Base-by-base conservation (phyloP, 139 green algal species). In the Trebouxia sp. region DNA sequence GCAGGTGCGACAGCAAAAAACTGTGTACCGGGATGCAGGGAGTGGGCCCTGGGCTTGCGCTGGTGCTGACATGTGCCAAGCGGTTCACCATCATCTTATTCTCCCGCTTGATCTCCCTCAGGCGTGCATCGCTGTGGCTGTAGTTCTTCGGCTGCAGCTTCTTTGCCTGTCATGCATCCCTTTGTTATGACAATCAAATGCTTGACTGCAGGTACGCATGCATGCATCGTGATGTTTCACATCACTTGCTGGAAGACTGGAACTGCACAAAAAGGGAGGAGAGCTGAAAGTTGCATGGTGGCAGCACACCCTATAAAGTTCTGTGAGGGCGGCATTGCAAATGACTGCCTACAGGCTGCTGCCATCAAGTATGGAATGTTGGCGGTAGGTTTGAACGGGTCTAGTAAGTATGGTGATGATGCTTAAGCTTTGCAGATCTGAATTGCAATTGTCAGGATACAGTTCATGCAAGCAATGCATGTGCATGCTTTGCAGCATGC, bases 81-180 rank as follows among this genome's bases (percentile, higher is more conserved):
- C 69, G 42, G 69, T 77, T 15, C 42, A 56, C 41, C 38, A 77
- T 39, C 69, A 77, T 77, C 26, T 56, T 14, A 24, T 77, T 41
- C 26, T 53, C 69, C 42, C 69, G 43, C 41, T 77, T 77, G 39
- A 77, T 77, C 26, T 77, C 43, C 41, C 43, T 53, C 20, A 77
- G 69, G 24, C 43, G 38, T 20, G 41, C 41, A 24, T 77, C 69
- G 24, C 43, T 77, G 41, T 77, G 69, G 69, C 69, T 77, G 41
- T 45, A 77, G n/a, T 77, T 77, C 41, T 77, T 51, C 39, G 39
- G 69, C 26, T 53, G 42, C 41, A 77, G 1, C 41, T 53, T 51
- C 22, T 77, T 77, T 5, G 69, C 69, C 69, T 77, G 69, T 69
- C n/a, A 26, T 4, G 20, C 47, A 4, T 5, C 4, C 47, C 47